These are phyloP conservation scores for Podila epigama DNA, from an alignment of 192 early-diverging fungal species.

Conservation along the genomic window DNA sequence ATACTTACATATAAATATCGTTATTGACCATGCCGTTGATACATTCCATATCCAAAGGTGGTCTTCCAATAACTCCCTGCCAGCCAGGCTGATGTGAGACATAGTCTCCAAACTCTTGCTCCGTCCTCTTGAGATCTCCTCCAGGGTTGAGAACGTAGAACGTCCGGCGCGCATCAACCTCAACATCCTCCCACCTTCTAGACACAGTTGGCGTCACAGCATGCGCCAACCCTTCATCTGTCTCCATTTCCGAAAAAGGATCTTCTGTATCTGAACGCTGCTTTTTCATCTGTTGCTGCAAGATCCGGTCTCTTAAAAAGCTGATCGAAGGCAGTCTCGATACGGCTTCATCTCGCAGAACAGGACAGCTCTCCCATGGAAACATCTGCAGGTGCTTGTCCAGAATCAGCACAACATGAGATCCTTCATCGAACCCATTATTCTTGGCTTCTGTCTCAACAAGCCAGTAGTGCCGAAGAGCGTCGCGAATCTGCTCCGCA, in stretches of 20 bases:
- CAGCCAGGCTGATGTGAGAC: slow-evolving; percentile 65
- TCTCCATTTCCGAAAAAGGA: too few relatives aligned
- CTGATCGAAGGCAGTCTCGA: slow-evolving; percentile 84
- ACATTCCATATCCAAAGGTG: slow-evolving; percentile 73
- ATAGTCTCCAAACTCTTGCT: slow-evolving; percentile 72
- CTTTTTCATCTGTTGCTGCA: slow-evolving; percentile 49
- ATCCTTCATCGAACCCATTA: slow-evolving; percentile 44
- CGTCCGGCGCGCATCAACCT: slow-evolving; percentile 53
- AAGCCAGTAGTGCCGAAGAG: slow-evolving; percentile 19
- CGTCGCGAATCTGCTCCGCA: slow-evolving; percentile 26
- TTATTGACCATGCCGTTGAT: slow-evolving; percentile 59
- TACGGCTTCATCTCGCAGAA: slow-evolving; percentile 70
- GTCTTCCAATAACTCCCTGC: slow-evolving; percentile 73
- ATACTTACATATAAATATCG: slow-evolving; percentile 59
- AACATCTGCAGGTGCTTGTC: slow-evolving; percentile 86
- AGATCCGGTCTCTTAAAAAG: slow-evolving; percentile 71
- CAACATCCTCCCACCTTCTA: slow-evolving; percentile 52
- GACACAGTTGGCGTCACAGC: too few relatives aligned
- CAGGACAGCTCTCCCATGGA: slow-evolving; percentile 90
- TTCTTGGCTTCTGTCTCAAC: slow-evolving; percentile 20
- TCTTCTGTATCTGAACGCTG: too few relatives aligned
- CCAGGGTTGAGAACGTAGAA: slow-evolving; percentile 94
- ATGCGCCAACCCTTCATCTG: too few relatives aligned
- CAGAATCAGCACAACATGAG: slow-evolving; percentile 83
- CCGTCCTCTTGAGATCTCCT: slow-evolving; percentile 84